Evolutionary conservation across 768 basidiomycete species (phyloP), one percentile per base, ranked within the genome.

Genomic region (Tylopilus balloui): DNA sequence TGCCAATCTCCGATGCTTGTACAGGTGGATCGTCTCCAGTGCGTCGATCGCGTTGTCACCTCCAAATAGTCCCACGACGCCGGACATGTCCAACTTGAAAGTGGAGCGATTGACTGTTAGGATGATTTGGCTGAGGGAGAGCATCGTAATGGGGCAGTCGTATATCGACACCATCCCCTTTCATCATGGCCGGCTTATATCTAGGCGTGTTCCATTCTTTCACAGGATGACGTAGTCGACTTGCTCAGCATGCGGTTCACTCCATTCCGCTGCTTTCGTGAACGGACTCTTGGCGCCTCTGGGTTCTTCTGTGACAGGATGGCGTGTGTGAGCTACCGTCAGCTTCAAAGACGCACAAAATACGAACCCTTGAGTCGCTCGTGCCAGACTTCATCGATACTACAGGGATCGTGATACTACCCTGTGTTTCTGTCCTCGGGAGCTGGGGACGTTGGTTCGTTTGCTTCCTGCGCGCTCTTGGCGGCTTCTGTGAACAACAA

Each of bases 11-110:
- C 66, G 61, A 19, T 60, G 57, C 23, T 55, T 32, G 49, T 62
- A 62, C 19, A 70, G 9, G 29, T 69, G 69, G n/a, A 71, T 64
- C 1, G 65, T 62, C 37, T 54, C 49, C 24, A 69, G 57, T 12
- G 69, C 70, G 20, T 68, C 56, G 9, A 61, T 55, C 1, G 68
- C 70, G 21, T 58, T 54, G 14, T 65, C 50, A 2, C 70, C 69
- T 28, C 70, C 69, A 4, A 71, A 61, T 24, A 71, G 58, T 4
- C 63, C 68, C 4, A 61, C 66, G 14, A 69, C 61, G 13, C 66
- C 68, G 8, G 58, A 50, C 28, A 45, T 23, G 42, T 67, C 60
- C 14, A 70, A 54, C 19, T 39, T 65, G 51, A 53, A 60, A 12
- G 44, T 51, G 39, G 47, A 32, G 3, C 13, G 4, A 24, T 64